phyloP scores from a whole-genome alignment of 192 early-diverging fungal species.

The Entomortierella lignicola region DNA sequence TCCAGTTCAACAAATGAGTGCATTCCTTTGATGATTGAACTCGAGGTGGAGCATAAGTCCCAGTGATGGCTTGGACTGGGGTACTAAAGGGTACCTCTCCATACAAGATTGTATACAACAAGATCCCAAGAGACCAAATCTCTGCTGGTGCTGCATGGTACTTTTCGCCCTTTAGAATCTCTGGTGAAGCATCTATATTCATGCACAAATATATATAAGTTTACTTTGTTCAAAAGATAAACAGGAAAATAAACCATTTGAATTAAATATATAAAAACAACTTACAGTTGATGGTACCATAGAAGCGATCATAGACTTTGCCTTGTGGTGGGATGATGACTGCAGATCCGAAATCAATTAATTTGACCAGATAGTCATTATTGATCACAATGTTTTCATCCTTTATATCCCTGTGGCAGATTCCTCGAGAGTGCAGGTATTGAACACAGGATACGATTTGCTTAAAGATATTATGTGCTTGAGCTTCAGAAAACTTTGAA shows the following conservation, averaged over 20 bases:
- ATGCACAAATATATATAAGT: neutral
- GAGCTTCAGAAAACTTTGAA: slow-evolving; percentile 68
- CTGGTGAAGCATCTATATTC: slow-evolving; percentile 69
- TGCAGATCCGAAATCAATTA: slow-evolving; percentile 78
- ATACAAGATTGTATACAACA: slow-evolving; percentile 67
- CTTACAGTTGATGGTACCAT: slow-evolving; percentile 71
- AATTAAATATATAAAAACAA: too few relatives aligned
- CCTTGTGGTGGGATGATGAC: slow-evolving; percentile 58
- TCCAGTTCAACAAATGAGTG: slow-evolving; percentile 65
- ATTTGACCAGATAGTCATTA: slow-evolving; percentile 65
- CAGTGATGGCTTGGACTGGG: slow-evolving; percentile 54
- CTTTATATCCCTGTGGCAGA: slow-evolving; percentile 87
- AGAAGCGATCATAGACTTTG: slow-evolving; percentile 65
- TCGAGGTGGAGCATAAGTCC: slow-evolving; percentile 48
- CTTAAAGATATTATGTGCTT: slow-evolving; percentile 72
- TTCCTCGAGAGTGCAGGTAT: slow-evolving; percentile 68
- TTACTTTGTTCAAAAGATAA: neutral
- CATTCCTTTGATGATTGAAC: slow-evolving; percentile 60
- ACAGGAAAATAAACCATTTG: too few relatives aligned
- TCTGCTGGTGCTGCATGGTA: slow-evolving; percentile 77
- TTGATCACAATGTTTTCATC: slow-evolving; percentile 82
- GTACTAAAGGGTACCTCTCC: slow-evolving; percentile 73
- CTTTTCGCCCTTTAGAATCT: slow-evolving; percentile 67
- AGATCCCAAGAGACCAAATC: slow-evolving; percentile 79
- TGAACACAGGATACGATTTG: slow-evolving; percentile 77